Conservation (phyloP, 805 yeast genomes). For the Candida maesae region DNA sequence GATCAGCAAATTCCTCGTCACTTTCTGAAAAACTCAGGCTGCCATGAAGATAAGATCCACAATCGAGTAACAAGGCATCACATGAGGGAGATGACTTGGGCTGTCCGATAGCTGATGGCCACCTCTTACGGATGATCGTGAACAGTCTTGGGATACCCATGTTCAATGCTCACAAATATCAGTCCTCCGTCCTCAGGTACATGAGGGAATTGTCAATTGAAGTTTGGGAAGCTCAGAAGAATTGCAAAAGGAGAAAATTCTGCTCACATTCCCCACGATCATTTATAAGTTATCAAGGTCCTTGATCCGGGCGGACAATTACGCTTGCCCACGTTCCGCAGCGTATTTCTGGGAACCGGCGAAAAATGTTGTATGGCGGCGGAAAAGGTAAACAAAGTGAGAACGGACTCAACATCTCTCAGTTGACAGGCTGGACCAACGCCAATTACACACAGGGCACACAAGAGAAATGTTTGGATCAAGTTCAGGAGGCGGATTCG, state of each 20-base stretch:
- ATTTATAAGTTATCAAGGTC: no score
- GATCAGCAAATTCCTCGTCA: conserved; percentile 72
- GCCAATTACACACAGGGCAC: conserved; percentile 5
- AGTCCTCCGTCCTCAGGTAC: no score
- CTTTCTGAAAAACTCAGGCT: conserved; percentile 68
- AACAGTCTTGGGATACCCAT: conserved; percentile 24
- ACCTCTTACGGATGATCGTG: conserved; percentile 7
- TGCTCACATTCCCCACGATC: no score
- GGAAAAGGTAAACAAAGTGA: conserved; percentile 9
- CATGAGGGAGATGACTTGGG: conserved; percentile 43
- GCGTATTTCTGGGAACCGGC: conserved; percentile 12
- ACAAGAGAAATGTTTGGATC: conserved; percentile 18
- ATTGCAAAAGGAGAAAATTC: no score
- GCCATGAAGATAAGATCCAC: conserved; percentile 87
- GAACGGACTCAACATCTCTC: neutral
- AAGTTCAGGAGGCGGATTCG: conserved; percentile 17
- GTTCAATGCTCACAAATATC: no score
- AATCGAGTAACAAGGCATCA: conserved; percentile 87
- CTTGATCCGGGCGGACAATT: conserved; percentile 2
- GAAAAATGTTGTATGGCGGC: conserved; percentile 6
- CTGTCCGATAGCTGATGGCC: conserved; percentile 7
- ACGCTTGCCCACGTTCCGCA: conserved; percentile 1
- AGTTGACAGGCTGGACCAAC: neutral
- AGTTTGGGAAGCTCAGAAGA: no score
- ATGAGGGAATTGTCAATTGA: no score